Evolutionary conservation across 129 eudicot species (phyloP).

Genomic region (Ambrosia artemisiifolia): DNA sequence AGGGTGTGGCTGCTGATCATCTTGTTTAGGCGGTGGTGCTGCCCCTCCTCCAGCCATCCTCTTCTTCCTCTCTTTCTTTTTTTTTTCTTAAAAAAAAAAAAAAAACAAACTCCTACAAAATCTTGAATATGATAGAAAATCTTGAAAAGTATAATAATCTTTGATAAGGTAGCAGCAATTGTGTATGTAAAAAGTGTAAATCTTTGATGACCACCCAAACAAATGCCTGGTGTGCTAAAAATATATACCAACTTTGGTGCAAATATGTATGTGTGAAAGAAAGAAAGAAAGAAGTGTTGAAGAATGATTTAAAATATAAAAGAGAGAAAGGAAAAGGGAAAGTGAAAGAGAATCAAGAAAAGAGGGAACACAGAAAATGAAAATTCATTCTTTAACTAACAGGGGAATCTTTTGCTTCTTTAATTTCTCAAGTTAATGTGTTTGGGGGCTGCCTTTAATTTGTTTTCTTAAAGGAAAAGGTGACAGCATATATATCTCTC

Average conservation of each 20-base stretch:
- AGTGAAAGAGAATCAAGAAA: constrained; percentile 17
- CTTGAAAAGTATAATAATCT: neutral
- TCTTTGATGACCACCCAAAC: constrained; percentile 8
- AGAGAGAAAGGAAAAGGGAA: constrained; percentile 1
- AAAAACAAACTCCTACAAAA: constrained; percentile 6
- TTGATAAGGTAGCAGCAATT: too few species aligned
- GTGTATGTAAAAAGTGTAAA: neutral
- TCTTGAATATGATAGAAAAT: constrained; percentile 11
- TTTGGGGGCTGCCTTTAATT: too few species aligned
- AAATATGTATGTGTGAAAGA: neutral
- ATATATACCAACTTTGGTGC: neutral
- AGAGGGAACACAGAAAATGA: constrained; percentile 6
- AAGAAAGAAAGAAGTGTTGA: neutral
- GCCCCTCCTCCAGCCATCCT: constrained; percentile 57
- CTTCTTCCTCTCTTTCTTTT: constrained; percentile 8
- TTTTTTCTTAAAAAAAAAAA: neutral
- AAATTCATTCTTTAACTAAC: constrained; percentile 14
- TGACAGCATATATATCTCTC: constrained; percentile 37
- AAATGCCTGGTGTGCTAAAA: constrained; percentile 1
- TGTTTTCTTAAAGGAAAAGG: constrained; percentile 45
- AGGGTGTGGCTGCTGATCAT: constrained; percentile 69
- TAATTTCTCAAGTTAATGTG: constrained; percentile 8
- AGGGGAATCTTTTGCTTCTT: constrained; percentile 15
- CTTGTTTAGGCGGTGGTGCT: constrained; percentile 74
- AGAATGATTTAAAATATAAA: neutral